These are phyloP conservation scores for Pythium insidiosum DNA, from an alignment of 352 stramenopile genomes.

Conservation along the genomic window DNA sequence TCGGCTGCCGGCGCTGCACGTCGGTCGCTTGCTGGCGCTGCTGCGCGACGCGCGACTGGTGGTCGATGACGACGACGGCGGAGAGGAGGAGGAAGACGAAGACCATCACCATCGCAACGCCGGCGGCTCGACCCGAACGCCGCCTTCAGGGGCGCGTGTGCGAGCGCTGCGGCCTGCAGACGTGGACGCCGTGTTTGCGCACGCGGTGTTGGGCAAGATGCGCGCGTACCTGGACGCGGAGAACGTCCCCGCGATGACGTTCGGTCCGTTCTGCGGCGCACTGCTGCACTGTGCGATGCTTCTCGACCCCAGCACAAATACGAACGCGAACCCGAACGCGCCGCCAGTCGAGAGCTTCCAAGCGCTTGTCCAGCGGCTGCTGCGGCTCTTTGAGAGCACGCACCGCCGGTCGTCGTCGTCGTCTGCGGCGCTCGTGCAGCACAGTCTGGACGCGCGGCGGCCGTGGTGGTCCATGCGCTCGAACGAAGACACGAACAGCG, in stretches of 20 bases:
- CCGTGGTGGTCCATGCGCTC: no score
- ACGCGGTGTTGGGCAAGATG: slow-evolving; percentile 49
- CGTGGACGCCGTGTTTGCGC: slow-evolving; percentile 44
- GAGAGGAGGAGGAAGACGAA: no score
- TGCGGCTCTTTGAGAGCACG: no score
- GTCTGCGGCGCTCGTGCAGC: slow-evolving; percentile 1
- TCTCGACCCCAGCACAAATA: no score
- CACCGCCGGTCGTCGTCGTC: no score
- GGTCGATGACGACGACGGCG: no score
- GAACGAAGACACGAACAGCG: no score
- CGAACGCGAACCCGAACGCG: slow-evolving; percentile 12
- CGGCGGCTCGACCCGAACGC: slow-evolving; percentile 1
- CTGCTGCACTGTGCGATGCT: slow-evolving; percentile 41
- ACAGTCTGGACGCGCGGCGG: slow-evolving; percentile 5
- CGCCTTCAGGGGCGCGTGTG: no score
- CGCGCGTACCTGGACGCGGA: slow-evolving; percentile 47
- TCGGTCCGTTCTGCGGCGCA: slow-evolving; percentile 42
- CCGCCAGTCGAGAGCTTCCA: slow-evolving; percentile 2
- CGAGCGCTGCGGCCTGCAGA: no score
- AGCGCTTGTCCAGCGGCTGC: background rate
- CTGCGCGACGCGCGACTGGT: slow-evolving; percentile 30
- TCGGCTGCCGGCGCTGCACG: slow-evolving; percentile 37
- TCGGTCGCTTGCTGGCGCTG: slow-evolving; percentile 27
- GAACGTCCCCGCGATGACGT: slow-evolving; percentile 34
- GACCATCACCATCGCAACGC: slow-evolving; percentile 1